Conservation (phyloP, 2,329 filamentous ascomycete species). For the Fonsecaea multimorphosa region DNA sequence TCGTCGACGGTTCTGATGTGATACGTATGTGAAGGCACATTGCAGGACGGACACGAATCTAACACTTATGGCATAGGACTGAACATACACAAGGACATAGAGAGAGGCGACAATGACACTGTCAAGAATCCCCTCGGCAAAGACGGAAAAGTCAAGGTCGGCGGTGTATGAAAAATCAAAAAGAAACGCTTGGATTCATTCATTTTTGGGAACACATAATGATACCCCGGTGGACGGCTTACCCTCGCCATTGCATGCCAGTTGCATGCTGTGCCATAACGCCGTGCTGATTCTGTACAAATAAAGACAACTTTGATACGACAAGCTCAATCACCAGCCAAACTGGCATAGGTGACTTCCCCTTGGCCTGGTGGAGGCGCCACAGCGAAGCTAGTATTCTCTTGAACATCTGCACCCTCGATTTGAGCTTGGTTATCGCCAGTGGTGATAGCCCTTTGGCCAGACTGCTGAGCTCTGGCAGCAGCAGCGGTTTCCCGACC, state of each 20-base stretch:
- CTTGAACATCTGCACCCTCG: conserved; percentile 48
- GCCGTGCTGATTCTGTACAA: conserved; percentile 44
- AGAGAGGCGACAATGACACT: conserved; percentile 90
- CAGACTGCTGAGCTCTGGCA: conserved; percentile 49
- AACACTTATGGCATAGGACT: conserved; percentile 65
- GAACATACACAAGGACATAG: conserved; percentile 87
- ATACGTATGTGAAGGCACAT: conserved; percentile 23
- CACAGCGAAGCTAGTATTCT: conserved; percentile 56
- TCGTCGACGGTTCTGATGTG: conserved; percentile 49
- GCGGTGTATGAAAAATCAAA: conserved; percentile 45
- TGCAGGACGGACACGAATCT: background rate
- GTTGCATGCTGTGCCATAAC: conserved; percentile 22
- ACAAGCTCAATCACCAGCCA: conserved; percentile 73
- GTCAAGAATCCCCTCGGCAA: conserved; percentile 61
- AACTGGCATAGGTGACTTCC: conserved; percentile 82
- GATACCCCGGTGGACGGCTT: conserved; percentile 26
- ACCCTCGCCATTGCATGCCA: background rate
- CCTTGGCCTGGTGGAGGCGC: conserved; percentile 80
- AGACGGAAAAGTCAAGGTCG: conserved; percentile 37
- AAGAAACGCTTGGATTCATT: conserved; percentile 14
- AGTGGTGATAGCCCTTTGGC: conserved; percentile 36
- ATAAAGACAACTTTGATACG: background rate
- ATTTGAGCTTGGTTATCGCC: conserved; percentile 48
- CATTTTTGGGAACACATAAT: conserved; percentile 11
- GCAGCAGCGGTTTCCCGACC: conserved; percentile 67